Base-by-base conservation (phyloP, 345 rosid genomes). In the Hibiscus trionum region DNA sequence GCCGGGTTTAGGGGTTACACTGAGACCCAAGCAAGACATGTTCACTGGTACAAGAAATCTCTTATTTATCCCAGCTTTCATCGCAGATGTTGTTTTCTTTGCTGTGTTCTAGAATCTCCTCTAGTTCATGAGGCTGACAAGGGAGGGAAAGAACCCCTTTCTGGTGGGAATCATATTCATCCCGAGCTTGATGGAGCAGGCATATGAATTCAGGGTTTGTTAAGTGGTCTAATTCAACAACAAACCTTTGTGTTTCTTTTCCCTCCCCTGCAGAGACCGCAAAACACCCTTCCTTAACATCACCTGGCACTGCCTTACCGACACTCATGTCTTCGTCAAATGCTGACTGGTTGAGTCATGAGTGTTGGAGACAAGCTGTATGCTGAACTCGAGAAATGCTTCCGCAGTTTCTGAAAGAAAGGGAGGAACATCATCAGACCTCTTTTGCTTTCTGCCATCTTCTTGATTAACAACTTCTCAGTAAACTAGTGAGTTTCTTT, bases 121-220 rank as follows among this genome's bases (percentile, higher is more conserved):
- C 82, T 70, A 77, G 27, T 49, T 81, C 81, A 29, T 80, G 75
- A 2, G 83, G 81, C 6, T 11, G 56, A 73, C 82, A 81, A 17
- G 82, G 86, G 67, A 79, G 73, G 2, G 76, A 76, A 60, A 81
- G 77, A 29, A 62, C 78, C 16, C 84, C 83, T 27, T 64, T 64
- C 14, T 79, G 84, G 2, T 78, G 66, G 49, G 74, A 79, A 15
- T 78, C 81, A 14, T 80, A 79, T 56, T 83, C 82, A 14, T 77
- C 80, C 69, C 74, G 72, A 1, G 79, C 79, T 17, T 72, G 73
- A 77, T 81, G 73, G 35, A 83, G 39, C 73, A 80, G 21, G 42
- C 58, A 78, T 52, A 73, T 31, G 65, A 80, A 78, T 67, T 70
- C 74, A 5, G 82, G 82, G 66, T 80, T 66, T n/a, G 60, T 52